Evolutionary conservation across 2,329 filamentous ascomycete species (phyloP).

Genomic region (Aspergillus thermomutatus): DNA sequence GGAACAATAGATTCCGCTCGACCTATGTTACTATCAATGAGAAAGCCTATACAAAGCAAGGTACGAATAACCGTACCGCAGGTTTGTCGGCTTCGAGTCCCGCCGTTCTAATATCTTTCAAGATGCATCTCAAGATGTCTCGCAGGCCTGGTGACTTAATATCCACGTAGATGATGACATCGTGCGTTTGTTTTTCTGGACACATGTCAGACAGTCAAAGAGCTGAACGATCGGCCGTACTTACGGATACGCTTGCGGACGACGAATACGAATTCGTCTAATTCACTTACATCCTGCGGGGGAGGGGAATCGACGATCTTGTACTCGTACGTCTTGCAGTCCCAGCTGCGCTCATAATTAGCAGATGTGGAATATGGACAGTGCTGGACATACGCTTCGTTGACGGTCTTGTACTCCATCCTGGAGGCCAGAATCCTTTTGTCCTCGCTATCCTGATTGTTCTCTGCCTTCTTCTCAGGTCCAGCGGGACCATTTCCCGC

Average conservation of each 20-base stretch:
- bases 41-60: background rate
- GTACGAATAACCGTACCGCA: background rate
- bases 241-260: background rate
- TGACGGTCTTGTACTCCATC: background rate
- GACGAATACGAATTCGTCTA: slow-evolving; percentile 1
- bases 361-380: background rate
- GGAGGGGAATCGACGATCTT: background rate
- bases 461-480: background rate
- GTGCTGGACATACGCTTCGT: background rate
- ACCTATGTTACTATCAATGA: slow-evolving; percentile 7
- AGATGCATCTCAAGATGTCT: background rate
- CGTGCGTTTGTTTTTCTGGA: background rate
- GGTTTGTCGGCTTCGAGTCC: background rate
- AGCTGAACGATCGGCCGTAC: background rate
- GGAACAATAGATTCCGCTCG: slow-evolving; percentile 11
- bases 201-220: background rate
- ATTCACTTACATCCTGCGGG: background rate
- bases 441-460: background rate
- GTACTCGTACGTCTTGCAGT: background rate
- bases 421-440: background rate
- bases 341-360: background rate
- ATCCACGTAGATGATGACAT: background rate
- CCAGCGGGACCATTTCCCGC: background rate
- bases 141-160: background rate
- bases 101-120: background rate